Evolutionary conservation across 1,284 basidiomycete species (phyloP), one percentile per base, ranked within the genome.

Genomic region (Vanrija pseudolonga): DNA sequence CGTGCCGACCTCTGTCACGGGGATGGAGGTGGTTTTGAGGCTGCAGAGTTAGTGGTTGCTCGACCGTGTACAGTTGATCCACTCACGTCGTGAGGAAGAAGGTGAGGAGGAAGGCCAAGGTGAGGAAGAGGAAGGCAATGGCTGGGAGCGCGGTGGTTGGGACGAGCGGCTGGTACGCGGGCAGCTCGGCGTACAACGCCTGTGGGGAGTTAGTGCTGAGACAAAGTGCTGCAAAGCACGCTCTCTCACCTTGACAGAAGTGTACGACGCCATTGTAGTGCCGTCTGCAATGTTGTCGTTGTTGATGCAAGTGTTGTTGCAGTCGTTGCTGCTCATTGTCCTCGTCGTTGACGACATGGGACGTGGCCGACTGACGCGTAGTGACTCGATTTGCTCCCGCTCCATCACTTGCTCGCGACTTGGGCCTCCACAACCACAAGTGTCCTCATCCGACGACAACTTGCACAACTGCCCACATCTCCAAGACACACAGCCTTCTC

Each of bases 71-170:
- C 32, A 5, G 32, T 2, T 4, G 32, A n/a, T 23, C 9, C 6
- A 74, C 79, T 68, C 71, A 91, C 91, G 89, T 93, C 55, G 90
- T 86, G 74, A 90, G 90, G 79, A 91, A 89, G 79, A 94, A 94
- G 0, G 86, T 83, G 47, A 93, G 83, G 19, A 72, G 82, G 68
- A 95, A 93, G 2, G 90, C 90, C 22, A 82, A 76, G 2, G 82
- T 68, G 53, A 94, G 82, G 62, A 87, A 82, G 61, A 87, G 49
- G 68, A 89, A 81, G 7, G 91, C 87, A 65, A 93, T 77, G 67
- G 82, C 83, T 6, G 89, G 88, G 32, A 94, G 80, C 23, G 85
- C 67, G 1, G 76, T 72, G 37, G 84, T 82, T 18, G 88, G 79
- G 55, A 93, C 73, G 63, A 82, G 76, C 19, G 90, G 88, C 14